Base-by-base conservation (phyloP, 73 alveolate species). In the Paramecium pentaurelia region DNA sequence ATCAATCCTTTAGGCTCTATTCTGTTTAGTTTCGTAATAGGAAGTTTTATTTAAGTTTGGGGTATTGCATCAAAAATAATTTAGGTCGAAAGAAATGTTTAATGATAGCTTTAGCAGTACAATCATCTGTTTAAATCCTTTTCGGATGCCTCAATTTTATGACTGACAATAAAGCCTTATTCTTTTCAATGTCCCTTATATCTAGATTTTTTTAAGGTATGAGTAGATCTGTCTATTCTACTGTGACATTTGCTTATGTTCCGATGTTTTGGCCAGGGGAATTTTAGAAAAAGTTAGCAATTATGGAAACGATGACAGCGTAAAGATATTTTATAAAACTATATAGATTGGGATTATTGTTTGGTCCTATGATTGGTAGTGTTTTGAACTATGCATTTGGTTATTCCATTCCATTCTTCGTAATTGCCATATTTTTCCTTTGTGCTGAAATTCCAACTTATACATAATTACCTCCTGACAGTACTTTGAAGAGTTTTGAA, bases 281-380 rank as follows among this genome's bases (percentile, higher is more conserved):
- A 47, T 80, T 80, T 47, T 44, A 80, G 58, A 80, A 80, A 36
- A 80, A 80, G 12, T 47, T 80, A 27, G 91, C 64, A 25, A 80
- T 80, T 27, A 80, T 80, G 91, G 91, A 80, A 80, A 42, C 91
- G 0, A 80, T 80, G 91, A 80, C 91, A 80, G 91, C 91, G 91
- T 80, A 80, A 22, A 54, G 37, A 27, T 44, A 45, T 80, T 44
- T 44, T 80, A 25, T 20, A 44, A 42, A 80, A 44, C 60, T 20
- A 37, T 28, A 75, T 80, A 80, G 91, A 25, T 44, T 80, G 14
- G 91, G 91, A 80, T 49, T 80, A 45, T 44, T 80, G 20, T 80
- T 80, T 47, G 91, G 91, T 18, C 91, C 91, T 44, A 80, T 80
- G 64, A 80, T 80, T 44, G 91, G 91, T 27, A 32, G 64, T 44